phyloP scores from a whole-genome alignment of 345 rosid genomes.

The Populus deltoides region DNA sequence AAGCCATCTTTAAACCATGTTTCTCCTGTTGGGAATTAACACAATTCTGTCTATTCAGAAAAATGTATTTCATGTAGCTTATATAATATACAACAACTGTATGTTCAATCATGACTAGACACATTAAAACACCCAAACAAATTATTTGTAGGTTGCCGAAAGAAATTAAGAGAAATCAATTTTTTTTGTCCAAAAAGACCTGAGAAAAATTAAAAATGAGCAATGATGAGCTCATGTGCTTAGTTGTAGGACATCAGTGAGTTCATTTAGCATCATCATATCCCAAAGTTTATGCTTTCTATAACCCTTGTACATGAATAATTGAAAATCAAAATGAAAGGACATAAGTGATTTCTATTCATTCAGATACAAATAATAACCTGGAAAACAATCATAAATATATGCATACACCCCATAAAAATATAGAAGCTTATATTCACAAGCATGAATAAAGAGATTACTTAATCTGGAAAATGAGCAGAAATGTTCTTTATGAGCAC shows the following conservation, averaged over 20 bases:
- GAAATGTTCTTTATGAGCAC: background rate
- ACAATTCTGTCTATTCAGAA: background rate
- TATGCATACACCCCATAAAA: background rate
- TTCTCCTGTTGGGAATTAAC: conserved; percentile 59
- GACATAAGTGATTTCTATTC: background rate
- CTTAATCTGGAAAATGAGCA: too few species aligned
- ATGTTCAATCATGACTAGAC: background rate
- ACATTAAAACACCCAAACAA: background rate
- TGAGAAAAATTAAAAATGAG: background rate
- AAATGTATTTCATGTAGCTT: background rate
- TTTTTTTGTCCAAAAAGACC: background rate
- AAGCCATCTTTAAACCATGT: conserved; percentile 97
- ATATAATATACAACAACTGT: background rate
- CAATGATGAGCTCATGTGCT: background rate
- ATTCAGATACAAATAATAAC: background rate
- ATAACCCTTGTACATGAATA: background rate
- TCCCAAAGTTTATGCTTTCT: background rate
- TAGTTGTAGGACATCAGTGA: background rate
- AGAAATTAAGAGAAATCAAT: background rate
- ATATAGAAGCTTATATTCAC: background rate
- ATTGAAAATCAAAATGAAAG: background rate
- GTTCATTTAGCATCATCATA: background rate
- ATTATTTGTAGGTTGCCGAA: background rate
- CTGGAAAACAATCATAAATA: background rate
- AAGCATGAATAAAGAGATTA: too few species aligned